phyloP scores from a whole-genome alignment of 257 asterid genomes.

The Scutellaria minor region DNA sequence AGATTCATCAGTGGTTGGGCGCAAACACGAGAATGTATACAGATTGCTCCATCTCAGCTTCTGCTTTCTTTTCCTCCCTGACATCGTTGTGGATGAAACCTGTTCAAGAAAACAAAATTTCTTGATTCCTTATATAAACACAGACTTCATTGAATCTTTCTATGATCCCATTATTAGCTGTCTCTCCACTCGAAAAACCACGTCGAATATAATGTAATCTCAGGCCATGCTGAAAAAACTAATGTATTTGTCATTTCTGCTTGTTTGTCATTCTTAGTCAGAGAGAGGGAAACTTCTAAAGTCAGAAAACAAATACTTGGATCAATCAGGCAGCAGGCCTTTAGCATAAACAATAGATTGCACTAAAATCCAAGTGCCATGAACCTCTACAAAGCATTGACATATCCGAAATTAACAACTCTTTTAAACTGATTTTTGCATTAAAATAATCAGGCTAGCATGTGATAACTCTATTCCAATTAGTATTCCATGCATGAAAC shows the following conservation, averaged over 20 bases:
- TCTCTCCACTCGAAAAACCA: slow-evolving; percentile 17
- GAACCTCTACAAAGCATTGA: slow-evolving; percentile 46
- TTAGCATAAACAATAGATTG: slow-evolving; percentile 30
- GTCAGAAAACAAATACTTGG: slow-evolving; percentile 44
- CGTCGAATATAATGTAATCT: slow-evolving; percentile 8
- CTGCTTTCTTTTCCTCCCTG: slow-evolving; percentile 40
- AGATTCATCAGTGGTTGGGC: slow-evolving; percentile 38
- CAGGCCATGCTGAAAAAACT: background rate
- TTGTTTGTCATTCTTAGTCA: slow-evolving; percentile 39
- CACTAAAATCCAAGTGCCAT: slow-evolving; percentile 43
- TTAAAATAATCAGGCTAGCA: slow-evolving; percentile 37
- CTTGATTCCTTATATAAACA: slow-evolving; percentile 18
- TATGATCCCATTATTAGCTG: slow-evolving; percentile 23
- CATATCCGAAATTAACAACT: slow-evolving; percentile 41
- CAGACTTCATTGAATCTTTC: slow-evolving; percentile 25
- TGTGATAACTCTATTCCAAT: slow-evolving; percentile 38
- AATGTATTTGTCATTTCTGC: slow-evolving; percentile 40
- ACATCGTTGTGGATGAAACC: too few species aligned
- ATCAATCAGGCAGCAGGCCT: slow-evolving; percentile 52
- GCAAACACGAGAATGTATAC: slow-evolving; percentile 58
- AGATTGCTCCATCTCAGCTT: slow-evolving; percentile 64
- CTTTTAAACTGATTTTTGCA: background rate
- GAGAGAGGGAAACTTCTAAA: slow-evolving; percentile 34
- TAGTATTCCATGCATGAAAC: slow-evolving; percentile 37
- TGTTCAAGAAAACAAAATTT: background rate